Percentiles rank a stretch among this genome's conserved stretches.
phyloP scores from a whole-genome alignment of 331 rosid genomes.

The Ulmus americana region DNA sequence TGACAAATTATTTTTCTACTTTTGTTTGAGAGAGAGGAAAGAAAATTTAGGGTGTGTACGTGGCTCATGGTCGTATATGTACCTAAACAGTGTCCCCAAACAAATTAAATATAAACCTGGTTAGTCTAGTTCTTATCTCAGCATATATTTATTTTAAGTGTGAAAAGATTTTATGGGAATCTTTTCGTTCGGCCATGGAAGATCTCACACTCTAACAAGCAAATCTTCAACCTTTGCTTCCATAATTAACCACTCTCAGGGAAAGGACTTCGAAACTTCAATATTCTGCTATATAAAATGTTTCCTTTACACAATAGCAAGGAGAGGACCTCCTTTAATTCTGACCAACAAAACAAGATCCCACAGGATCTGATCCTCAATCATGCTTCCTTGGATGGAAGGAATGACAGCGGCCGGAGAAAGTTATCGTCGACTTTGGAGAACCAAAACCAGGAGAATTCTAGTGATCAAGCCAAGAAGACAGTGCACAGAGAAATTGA shows the following conservation, averaged over 20 bases:
- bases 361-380: conserved; percentile 22
- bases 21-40: too few species aligned
- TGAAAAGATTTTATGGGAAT: conserved; percentile 4
- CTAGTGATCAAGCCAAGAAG: conserved; percentile 21
- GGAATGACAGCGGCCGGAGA: background rate
- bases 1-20: too few species aligned
- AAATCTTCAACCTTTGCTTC: conserved; percentile 22
- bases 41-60: too few species aligned
- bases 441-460: background rate
- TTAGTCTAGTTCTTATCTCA: background rate
- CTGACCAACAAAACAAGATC: conserved; percentile 11
- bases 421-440: background rate
- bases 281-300: background rate
- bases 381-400: conserved; percentile 5
- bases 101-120: too few species aligned
- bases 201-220: conserved; percentile 24
- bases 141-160: background rate
- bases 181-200: conserved; percentile 9
- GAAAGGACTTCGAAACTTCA: background rate
- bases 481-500: conserved; percentile 51
- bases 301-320: background rate
- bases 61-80: too few species aligned
- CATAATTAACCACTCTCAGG: conserved; percentile 2
- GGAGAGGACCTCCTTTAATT: conserved; percentile 9
- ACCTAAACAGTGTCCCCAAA: too few species aligned